Percentiles rank a stretch among this genome's conserved stretches.
Evolutionary conservation across 768 basidiomycete species (phyloP).

Genomic region (Rhodotorula kratochvilovae): DNA sequence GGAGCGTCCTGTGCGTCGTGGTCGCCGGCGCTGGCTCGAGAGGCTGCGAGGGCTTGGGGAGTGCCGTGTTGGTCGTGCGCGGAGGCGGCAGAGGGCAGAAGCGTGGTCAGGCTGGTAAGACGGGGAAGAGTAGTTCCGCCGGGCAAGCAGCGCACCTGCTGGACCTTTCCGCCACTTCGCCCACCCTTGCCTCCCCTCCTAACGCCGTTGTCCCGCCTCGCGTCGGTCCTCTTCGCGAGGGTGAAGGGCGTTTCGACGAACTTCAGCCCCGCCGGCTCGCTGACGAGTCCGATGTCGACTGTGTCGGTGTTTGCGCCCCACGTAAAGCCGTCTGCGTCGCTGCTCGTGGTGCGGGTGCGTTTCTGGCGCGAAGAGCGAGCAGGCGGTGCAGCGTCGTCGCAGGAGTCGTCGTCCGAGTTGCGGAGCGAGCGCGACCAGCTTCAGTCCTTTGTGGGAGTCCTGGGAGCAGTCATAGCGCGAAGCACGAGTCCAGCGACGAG

Average conservation of each 20-base stretch:
- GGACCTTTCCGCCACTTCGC: too few species aligned
- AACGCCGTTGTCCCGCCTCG: not conserved
- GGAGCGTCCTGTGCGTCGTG: too few species aligned
- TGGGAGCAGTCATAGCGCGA: too few species aligned
- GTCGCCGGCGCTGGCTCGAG: too few species aligned
- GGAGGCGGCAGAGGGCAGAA: too few species aligned
- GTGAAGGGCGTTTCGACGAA: constrained; percentile 14
- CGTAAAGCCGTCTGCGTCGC: not conserved
- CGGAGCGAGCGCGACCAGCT: constrained; percentile 2
- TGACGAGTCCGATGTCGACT: constrained; percentile 2
- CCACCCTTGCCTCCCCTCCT: not conserved
- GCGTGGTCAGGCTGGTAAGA: too few species aligned
- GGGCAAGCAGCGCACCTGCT: too few species aligned
- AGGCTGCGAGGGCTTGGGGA: too few species aligned
- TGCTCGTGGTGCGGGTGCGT: not conserved
- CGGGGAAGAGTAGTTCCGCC: not conserved
- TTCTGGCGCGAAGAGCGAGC: too few species aligned
- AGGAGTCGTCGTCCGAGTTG: not conserved
- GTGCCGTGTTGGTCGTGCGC: too few species aligned
- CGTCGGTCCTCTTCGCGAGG: not conserved
- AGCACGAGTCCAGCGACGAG: too few species aligned
- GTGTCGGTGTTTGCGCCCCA: not conserved
- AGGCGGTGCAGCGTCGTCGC: not conserved
- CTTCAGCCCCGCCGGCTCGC: not conserved
- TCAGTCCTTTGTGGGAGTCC: not conserved